Evolutionary conservation across 441 rosid genomes (phyloP).

Genomic region (Geranium incanum): DNA sequence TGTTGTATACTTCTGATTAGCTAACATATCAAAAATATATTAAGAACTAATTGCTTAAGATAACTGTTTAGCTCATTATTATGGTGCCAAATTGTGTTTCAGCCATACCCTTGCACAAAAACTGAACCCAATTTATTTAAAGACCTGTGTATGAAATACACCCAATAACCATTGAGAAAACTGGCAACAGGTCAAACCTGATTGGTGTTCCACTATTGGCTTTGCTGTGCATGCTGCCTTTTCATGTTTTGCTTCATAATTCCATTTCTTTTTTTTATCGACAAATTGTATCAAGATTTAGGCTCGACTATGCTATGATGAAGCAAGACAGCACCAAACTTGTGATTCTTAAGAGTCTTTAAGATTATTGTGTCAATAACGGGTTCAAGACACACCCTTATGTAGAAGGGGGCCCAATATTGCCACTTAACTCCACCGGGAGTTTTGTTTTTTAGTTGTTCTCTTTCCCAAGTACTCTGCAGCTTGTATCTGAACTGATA

Average conservation of each 20-base stretch:
- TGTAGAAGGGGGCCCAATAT: too few species aligned
- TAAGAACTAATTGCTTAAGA: background rate
- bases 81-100: conserved; percentile 2
- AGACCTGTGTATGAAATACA: background rate
- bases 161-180: background rate
- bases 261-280: too few species aligned
- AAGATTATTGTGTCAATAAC: too few species aligned
- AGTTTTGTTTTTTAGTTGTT: conserved; percentile 27
- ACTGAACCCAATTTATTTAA: background rate
- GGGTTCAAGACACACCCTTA: too few species aligned
- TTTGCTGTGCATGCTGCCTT: conserved; percentile 17
- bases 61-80: background rate
- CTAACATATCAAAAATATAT: too few species aligned
- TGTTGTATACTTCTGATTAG: background rate
- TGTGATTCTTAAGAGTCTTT: too few species aligned
- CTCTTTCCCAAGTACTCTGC: conserved; percentile 48
- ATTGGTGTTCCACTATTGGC: conserved; percentile 15
- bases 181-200: background rate
- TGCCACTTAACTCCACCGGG: too few species aligned
- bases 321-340: too few species aligned
- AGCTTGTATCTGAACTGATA: conserved; percentile 59
- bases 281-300: too few species aligned
- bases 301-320: too few species aligned
- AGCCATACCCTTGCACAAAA: background rate
- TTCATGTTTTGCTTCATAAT: conserved; percentile 43